Base-by-base conservation (phyloP, 768 basidiomycete species). In the Suillus variegatus region DNA sequence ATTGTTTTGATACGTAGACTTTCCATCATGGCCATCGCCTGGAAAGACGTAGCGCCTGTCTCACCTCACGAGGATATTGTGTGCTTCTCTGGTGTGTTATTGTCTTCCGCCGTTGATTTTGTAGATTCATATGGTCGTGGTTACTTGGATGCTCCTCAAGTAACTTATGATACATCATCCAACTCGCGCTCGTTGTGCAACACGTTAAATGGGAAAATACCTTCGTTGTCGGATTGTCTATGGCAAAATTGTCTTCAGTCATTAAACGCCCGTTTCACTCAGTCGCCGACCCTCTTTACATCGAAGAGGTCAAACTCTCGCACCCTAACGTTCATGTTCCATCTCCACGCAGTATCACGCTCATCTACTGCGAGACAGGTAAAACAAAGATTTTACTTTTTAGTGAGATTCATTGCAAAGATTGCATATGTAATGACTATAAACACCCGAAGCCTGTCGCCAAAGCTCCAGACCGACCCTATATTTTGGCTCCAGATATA, bases 101-200 rank as follows among this genome's bases (percentile, higher is more conserved):
- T 20, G 7, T 20, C 22, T 55, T 60, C 38, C 20, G 60, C 25
- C 16, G 14, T 16, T 36, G 3, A n/a, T 61, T 6, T 2, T 20
- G 18, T 66, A 92, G 92, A 94, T 77, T 80, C 93, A 25, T 93
- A 92, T 66, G 93, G 92, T 14, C 84, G 92, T 46, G 92, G 92
- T 6, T 94, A 93, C 76, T 92, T 91, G 1, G 92, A 91, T 64
- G 91, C 92, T 1, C 92, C 92, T 0, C 83, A 87, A 25, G 86
- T 84, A 18, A 85, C 83, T 4, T 92, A 94, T 73, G 84, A 91
- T 67, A 77, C 72, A 86, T 86, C 1, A 87, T 86, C 0, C 92
- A 94, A 70, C 87, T 94, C n/a, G 92, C 93, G 0, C 82, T 93
- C 7, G 84, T 94, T 58, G 85, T 94, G 83, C 92, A 94, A 67